Base-by-base conservation (phyloP, 129 eudicot species). In the Gnaphalium uliginosum region DNA sequence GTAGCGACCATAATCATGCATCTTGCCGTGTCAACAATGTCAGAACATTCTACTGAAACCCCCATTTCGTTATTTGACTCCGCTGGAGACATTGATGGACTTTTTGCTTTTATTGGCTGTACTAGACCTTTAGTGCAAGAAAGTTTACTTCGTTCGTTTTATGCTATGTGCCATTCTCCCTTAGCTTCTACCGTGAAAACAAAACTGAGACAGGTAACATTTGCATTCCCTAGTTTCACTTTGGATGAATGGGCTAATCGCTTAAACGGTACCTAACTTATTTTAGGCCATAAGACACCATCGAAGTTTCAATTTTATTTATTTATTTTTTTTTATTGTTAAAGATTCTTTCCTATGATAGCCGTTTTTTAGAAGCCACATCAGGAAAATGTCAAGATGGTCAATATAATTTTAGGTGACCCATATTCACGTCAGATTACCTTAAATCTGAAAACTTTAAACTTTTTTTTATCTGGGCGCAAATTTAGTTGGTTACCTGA, bases 131-230 rank as follows among this genome's bases (percentile, higher is more conserved):
- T 33, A 33, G 84, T 89, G 69, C 91, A 86, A 84, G 84, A 86
- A 75, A 30, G 81, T 68, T 79, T 89, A 17, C 88, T 89, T 72
- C 80, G 65, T 60, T 82, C 87, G 43, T 77, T 89, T 50, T 80
- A 84, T 64, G 91, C 89, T 71, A 80, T 86, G 84, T 86, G 91
- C 43, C 86, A 59, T 14, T 86, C 89, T 78, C 89, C 89, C 41
- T 77, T 87, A 62, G 87, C 86, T 61, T 4, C 77, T 23, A 50
- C 58, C 30, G 84, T 89, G 26, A 89, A 79, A 83, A 64, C 71
- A 74, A 86, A 82, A 72, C 33, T 89, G 75, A 84, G 69, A 80
- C 86, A 84, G 95, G 95, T 85, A 73, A 70, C 27, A 35, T 57
- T 9, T 46, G 24, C 48, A 22, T 35, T 48, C 84, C 43, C 4